These are phyloP conservation scores for Daldinia sp. DNA, from an alignment of 2,329 filamentous ascomycete genomes.

Conservation along the genomic window DNA sequence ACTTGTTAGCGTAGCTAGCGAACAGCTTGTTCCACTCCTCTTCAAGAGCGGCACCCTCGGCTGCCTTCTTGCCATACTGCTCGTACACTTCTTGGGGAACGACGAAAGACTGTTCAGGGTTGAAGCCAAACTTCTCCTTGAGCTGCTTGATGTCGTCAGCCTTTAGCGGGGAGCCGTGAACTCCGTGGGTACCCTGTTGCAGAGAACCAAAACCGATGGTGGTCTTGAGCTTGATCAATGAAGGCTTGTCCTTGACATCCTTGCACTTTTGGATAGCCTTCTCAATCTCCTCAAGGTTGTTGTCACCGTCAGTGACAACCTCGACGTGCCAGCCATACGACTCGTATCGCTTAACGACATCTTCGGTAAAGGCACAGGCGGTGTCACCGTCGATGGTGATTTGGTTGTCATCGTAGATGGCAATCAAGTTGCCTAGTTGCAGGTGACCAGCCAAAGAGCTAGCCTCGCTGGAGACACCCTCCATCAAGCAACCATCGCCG, in stretches of 20 bases:
- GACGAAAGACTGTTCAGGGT: conserved; percentile 91
- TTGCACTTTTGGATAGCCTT: conserved; percentile 86
- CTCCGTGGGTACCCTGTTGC: conserved; percentile 91
- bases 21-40: conserved; percentile 96
- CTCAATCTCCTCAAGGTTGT: conserved; percentile 88
- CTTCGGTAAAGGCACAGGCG: conserved; percentile 96
- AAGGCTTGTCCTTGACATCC: conserved; percentile 94
- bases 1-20: conserved; percentile 83
- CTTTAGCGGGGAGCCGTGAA: conserved; percentile 97
- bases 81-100: conserved; percentile 97
- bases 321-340: conserved; percentile 95
- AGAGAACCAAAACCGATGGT: conserved; percentile 97
- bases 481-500: conserved; percentile 98
- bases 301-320: conserved; percentile 87
- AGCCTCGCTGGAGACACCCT: conserved; percentile 95
- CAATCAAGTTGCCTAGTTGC: conserved; percentile 97
- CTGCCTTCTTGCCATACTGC: conserved; percentile 83
- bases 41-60: conserved; percentile 89
- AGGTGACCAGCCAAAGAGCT: conserved; percentile 93
- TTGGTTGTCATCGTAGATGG: conserved; percentile 98
- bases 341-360: conserved; percentile 94
- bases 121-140: conserved; percentile 96
- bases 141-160: conserved; percentile 92
- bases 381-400: conserved; percentile 96
- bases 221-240: conserved; percentile 95